Base-by-base conservation (phyloP, 495 filamentous ascomycete species). In the Hyaloscypha bicolor region DNA sequence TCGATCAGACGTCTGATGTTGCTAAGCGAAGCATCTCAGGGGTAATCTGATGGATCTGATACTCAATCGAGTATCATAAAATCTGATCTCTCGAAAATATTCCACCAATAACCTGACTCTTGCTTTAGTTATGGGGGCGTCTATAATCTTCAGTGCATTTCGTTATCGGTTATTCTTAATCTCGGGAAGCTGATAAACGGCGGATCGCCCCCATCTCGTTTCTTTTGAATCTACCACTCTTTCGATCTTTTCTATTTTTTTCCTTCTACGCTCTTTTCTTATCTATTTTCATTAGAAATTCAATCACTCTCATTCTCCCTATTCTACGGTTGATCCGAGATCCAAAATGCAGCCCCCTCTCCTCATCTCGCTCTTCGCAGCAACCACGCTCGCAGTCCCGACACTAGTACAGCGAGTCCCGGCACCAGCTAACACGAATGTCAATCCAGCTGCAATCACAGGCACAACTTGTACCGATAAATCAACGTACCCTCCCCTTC, bases 401-500 rank as follows among this genome's bases (percentile, higher is more conserved):
- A 60, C 31, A 2, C 32, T 62, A 8, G 16, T 37, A 19, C 37
- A 52, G 8, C 66, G 66, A 29, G 9, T 21, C 32, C 56, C 30
- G 6, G 59, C 21, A 9, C 59, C 35, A 48, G 63, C 12, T 25
- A 62, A 29, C 19, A 31, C n/a, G n/a, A 56, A 55, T 9, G 65
- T 71, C 2, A 65, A 71, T 35, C 65, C 65, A 2, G 60, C 55
- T n/a, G 69, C 69, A 14, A 61, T 71, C 22, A 53, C 62, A 6
- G 69, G 63, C 6, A 64, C 66, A 5, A 66, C 53, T 8, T 71
- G 69, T 42, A 68, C 65, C 12, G 61, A 60, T 31, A 19, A 52
- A 39, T 29, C 25, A 57, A 52, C 37, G 67, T 66, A 66, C 32
- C 37, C 19, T 60, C 30, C 45, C 22, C 21, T 21, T 37, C n/a